Conservation (phyloP, 2,329 filamentous ascomycete species). For the Aphanocladium album region DNA sequence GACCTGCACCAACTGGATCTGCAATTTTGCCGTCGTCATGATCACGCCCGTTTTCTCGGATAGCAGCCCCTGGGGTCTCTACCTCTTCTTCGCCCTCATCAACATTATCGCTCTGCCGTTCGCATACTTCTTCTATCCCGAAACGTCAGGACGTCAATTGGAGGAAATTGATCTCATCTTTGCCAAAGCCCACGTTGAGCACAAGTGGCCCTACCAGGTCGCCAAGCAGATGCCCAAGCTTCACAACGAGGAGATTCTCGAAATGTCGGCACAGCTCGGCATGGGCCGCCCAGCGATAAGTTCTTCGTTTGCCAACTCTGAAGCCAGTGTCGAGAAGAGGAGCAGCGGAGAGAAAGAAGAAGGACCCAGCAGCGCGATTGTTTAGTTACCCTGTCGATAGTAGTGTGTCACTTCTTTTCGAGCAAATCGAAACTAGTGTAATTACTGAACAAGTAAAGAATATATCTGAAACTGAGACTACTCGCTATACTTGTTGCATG, state of each 20-base stretch:
- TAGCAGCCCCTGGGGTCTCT: conserved; percentile 50
- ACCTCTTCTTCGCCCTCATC: conserved; percentile 42
- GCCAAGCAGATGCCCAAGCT: conserved; percentile 47
- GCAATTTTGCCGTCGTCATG: conserved; percentile 49
- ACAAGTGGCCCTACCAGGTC: conserved; percentile 55
- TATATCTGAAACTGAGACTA: no score
- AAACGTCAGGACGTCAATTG: conserved; percentile 43
- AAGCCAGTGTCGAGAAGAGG: neutral
- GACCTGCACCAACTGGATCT: conserved; percentile 56
- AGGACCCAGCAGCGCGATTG: neutral
- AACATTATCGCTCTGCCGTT: conserved; percentile 41
- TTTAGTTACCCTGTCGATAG: neutral
- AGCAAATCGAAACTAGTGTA: neutral
- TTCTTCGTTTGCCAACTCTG: neutral
- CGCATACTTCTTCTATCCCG: conserved; percentile 48
- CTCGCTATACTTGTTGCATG: no score
- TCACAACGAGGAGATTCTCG: conserved; percentile 4
- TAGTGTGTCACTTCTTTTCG: neutral
- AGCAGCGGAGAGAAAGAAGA: neutral
- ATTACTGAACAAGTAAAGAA: no score
- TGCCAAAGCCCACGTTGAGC: conserved; percentile 53
- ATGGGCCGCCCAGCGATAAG: neutral
- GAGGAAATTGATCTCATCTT: conserved; percentile 58
- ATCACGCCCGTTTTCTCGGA: conserved; percentile 60
- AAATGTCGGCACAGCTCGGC: conserved; percentile 1